A percentile compares a stretch with the other conserved stretches of the same genome.
These are phyloP conservation scores for Geotrichum australiense DNA, from an alignment of 1,139 yeast species.

Conservation along the genomic window DNA sequence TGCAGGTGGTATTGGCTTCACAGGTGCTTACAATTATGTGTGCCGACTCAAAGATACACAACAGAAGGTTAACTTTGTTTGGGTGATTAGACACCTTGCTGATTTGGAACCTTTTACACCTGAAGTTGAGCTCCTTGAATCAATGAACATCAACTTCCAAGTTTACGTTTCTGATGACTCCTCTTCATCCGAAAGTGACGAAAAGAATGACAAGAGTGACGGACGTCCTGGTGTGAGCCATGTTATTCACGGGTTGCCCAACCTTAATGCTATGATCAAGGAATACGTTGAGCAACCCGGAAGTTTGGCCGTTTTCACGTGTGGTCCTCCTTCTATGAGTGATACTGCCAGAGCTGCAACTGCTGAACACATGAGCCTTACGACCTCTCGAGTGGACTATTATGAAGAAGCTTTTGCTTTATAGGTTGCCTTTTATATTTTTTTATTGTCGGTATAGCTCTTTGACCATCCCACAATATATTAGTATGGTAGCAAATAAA, in stretches of 20 bases:
- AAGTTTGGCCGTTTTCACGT: conserved; percentile 34
- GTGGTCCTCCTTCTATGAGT: conserved; percentile 41
- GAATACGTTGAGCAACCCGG: conserved; percentile 36
- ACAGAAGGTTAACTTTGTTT: conserved; percentile 31
- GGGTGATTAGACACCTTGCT: conserved; percentile 46
- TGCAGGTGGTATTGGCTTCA: conserved; percentile 65
- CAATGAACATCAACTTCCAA: no score
- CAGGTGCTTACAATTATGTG: conserved; percentile 38
- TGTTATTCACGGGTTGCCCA: conserved; percentile 39
- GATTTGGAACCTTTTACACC: conserved; percentile 46
- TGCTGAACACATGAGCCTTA: conserved; percentile 23
- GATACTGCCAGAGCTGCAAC: conserved; percentile 37
- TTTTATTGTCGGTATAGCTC: no score
- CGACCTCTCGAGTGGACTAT: conserved; percentile 35
- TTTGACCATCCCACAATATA: no score
- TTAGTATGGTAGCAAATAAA: no score
- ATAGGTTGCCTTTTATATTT: no score
- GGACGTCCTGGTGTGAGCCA: background rate
- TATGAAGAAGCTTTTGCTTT: conserved; percentile 42
- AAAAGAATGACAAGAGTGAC: conserved; percentile 12
- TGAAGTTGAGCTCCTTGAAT: conserved; percentile 30
- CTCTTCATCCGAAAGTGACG: no score
- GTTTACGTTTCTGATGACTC: no score
- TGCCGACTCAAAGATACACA: conserved; percentile 15
- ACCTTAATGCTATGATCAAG: conserved; percentile 35